Percentiles rank a stretch among this genome's conserved stretches.
Conservation (phyloP, 768 basidiomycete species). For the Candolleomyces aberdarensis region DNA sequence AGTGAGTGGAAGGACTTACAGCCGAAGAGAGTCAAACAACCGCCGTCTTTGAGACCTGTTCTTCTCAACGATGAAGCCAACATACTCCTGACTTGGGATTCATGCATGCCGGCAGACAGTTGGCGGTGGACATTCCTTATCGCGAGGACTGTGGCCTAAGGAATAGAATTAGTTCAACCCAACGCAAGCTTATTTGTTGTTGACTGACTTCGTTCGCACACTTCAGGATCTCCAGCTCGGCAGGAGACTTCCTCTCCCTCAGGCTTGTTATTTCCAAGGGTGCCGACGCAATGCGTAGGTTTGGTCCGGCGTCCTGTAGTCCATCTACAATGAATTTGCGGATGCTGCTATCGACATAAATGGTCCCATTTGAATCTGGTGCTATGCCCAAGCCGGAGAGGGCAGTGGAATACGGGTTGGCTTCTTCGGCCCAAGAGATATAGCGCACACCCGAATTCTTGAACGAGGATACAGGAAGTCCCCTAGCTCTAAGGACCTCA, state of each 20-base stretch:
- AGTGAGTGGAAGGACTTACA: slow-evolving; percentile 36
- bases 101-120: slow-evolving; percentile 69
- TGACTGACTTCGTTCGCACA: slow-evolving; percentile 73
- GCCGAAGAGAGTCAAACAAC: slow-evolving; percentile 74
- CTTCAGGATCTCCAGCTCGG: slow-evolving; percentile 68
- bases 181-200: not conserved
- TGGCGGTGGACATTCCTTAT: slow-evolving; percentile 61
- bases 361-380: slow-evolving; percentile 22
- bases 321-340: slow-evolving; percentile 67
- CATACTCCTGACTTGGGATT: slow-evolving; percentile 65
- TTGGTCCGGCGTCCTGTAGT: slow-evolving; percentile 38
- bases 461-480: slow-evolving; percentile 49
- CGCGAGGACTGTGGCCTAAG: slow-evolving; percentile 72
- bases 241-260: slow-evolving; percentile 69
- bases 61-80: slow-evolving; percentile 50
- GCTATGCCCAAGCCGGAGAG: slow-evolving; percentile 23
- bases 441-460: slow-evolving; percentile 36
- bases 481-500: slow-evolving; percentile 66
- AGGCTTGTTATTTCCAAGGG: slow-evolving; percentile 54
- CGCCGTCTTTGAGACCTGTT: slow-evolving; percentile 57
- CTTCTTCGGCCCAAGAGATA: slow-evolving; percentile 65
- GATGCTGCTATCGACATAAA: slow-evolving; percentile 60
- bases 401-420: slow-evolving; percentile 59
- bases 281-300: slow-evolving; percentile 40
- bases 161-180: not conserved